Evolutionary conservation across 2,329 filamentous ascomycete species (phyloP).

Genomic region (Aspergillus pseudonomiae): DNA sequence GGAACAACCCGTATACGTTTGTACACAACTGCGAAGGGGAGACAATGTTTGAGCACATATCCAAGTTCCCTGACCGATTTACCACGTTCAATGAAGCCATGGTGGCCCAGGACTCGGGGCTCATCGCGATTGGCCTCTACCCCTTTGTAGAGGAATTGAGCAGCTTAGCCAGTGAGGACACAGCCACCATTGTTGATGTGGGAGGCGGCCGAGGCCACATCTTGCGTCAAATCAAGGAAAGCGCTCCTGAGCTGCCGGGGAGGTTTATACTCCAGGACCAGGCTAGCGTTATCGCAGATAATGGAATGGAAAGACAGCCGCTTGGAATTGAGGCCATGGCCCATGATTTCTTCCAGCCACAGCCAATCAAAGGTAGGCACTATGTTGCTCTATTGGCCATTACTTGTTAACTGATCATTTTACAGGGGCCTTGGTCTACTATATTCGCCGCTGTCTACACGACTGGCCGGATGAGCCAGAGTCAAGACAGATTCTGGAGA

Average conservation of each 20-base stretch:
- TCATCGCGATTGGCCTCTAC: constrained; percentile 26
- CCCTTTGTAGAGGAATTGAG: constrained; percentile 20
- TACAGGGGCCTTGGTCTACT: constrained; percentile 33
- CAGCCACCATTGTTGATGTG: constrained; percentile 25
- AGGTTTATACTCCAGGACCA: constrained; percentile 28
- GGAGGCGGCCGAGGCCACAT: constrained; percentile 25
- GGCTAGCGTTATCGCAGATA: constrained; percentile 17
- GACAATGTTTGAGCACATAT: constrained; percentile 24
- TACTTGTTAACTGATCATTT: neutral
- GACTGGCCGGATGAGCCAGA: constrained; percentile 28
- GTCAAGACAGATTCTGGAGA: constrained; percentile 22
- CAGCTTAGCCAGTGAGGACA: constrained; percentile 10
- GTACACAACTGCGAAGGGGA: constrained; percentile 21
- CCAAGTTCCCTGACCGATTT: constrained; percentile 13
- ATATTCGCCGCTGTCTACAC: constrained; percentile 36
- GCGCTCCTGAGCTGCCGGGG: constrained; percentile 16
- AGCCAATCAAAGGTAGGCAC: constrained; percentile 25
- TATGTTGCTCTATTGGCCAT: no score
- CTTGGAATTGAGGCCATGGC: constrained; percentile 20
- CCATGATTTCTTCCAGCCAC: constrained; percentile 27
- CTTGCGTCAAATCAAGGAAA: constrained; percentile 17
- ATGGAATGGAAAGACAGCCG: constrained; percentile 11
- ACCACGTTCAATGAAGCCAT: constrained; percentile 19
- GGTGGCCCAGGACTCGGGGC: constrained; percentile 12
- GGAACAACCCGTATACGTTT: constrained; percentile 22